These are phyloP conservation scores for Lepidium aucheri DNA, from an alignment of 345 rosid genomes.

Conservation along the genomic window DNA sequence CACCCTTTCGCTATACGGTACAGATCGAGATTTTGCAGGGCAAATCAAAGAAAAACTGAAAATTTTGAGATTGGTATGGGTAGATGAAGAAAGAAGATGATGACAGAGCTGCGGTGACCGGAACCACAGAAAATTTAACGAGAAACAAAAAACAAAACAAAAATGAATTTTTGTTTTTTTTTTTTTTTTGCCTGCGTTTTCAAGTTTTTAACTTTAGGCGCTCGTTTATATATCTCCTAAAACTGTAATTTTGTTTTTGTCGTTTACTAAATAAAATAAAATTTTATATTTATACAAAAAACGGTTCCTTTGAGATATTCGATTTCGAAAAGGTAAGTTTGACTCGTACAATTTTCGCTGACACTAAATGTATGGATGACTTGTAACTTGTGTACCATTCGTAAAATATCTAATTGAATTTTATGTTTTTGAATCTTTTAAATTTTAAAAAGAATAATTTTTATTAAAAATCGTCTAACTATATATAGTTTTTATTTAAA, in stretches of 20 bases:
- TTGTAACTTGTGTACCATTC: no score
- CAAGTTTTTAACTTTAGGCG: constrained; percentile 18
- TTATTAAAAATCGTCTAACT: not conserved
- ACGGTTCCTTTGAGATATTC: not conserved
- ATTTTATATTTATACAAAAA: not conserved
- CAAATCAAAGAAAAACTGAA: not conserved
- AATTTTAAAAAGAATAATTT: no score
- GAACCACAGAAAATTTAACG: constrained; percentile 30
- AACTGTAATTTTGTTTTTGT: constrained; percentile 6
- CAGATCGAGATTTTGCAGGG: not conserved
- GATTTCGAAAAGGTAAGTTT: constrained; percentile 14
- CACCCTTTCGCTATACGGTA: not conserved
- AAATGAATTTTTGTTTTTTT: no score
- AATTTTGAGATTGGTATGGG: constrained; percentile 15
- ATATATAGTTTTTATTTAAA: not conserved
- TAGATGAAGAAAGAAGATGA: constrained; percentile 8
- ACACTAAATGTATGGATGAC: not conserved
- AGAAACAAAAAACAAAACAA: not conserved
- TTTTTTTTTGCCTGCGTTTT: not conserved
- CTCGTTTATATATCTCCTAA: constrained; percentile 21
- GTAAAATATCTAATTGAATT: not conserved
- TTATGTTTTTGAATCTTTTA: not conserved
- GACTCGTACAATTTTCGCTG: no score
- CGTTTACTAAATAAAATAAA: not conserved
- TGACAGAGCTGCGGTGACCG: constrained; percentile 32